A percentile compares a stretch with the other conserved stretches of the same genome.
Conservation (phyloP, 352 stramenopile species). For the Globisporangium polare region DNA sequence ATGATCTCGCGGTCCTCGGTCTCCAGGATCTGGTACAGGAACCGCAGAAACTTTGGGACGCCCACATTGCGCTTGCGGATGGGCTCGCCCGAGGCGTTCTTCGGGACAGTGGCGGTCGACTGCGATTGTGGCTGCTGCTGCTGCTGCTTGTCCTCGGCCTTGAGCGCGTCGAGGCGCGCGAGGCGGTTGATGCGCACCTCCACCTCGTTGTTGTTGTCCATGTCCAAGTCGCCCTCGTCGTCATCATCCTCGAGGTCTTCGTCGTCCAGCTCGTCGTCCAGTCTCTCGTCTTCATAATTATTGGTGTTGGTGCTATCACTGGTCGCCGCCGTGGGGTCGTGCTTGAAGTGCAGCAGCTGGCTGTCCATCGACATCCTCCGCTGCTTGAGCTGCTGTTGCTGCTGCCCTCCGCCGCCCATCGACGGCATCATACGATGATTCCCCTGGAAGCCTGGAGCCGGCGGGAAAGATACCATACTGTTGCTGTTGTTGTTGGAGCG, state of each 20-base stretch:
- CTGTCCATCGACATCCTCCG: not conserved
- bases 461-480: not conserved
- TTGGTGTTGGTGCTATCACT: not conserved
- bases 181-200: slow-evolving; percentile 1
- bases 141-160: not conserved
- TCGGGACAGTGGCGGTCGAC: not conserved
- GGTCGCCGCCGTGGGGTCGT: not conserved
- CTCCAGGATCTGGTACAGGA: slow-evolving; percentile 71
- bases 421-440: no score
- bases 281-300: not conserved
- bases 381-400: not conserved
- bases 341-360: slow-evolving; percentile 1
- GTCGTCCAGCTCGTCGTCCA: slow-evolving; percentile 10
- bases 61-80: slow-evolving; percentile 59
- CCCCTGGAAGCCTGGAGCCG: not conserved
- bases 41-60: slow-evolving; percentile 66
- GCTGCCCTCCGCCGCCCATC: not conserved
- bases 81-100: not conserved
- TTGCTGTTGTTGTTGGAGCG: not conserved
- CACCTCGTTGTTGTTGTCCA: slow-evolving; percentile 15
- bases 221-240: slow-evolving; percentile 7
- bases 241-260: slow-evolving; percentile 12
- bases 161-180: not conserved
- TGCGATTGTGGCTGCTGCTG: not conserved
- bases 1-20: slow-evolving; percentile 54